These are phyloP conservation scores for Phytopythium aichiense DNA, from an alignment of 352 stramenopile species.

Conservation along the genomic window DNA sequence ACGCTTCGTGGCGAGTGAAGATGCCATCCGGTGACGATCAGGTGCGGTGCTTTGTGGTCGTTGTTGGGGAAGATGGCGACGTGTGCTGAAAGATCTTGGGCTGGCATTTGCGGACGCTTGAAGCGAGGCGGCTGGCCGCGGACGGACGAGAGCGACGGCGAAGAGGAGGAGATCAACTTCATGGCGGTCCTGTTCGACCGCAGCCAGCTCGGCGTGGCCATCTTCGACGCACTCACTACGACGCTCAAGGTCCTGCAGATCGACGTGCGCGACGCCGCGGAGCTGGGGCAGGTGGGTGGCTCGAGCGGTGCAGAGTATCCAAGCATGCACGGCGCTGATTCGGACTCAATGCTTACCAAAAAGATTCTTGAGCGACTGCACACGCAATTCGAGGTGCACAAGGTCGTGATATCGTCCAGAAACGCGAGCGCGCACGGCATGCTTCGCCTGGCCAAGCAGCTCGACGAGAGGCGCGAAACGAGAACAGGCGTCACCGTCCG, in stretches of 20 bases:
- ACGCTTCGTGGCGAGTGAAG: background rate
- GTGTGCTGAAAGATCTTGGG: background rate
- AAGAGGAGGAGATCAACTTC: slow-evolving; percentile 57
- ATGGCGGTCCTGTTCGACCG: slow-evolving; percentile 72
- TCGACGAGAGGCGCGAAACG: slow-evolving; percentile 42
- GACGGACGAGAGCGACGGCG: slow-evolving; percentile 21
- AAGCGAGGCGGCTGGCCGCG: slow-evolving; percentile 4
- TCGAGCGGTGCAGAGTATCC: no score
- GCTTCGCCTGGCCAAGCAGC: slow-evolving; percentile 58
- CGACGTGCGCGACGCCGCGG: slow-evolving; percentile 26
- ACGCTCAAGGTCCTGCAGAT: slow-evolving; percentile 63
- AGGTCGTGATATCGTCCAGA: slow-evolving; percentile 58
- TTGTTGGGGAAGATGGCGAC: background rate
- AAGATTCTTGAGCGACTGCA: slow-evolving; percentile 59
- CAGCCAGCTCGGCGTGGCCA: slow-evolving; percentile 59
- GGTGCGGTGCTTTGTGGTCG: background rate
- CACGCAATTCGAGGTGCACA: slow-evolving; percentile 70
- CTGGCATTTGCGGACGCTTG: background rate
- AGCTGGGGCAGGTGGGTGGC: slow-evolving; percentile 41
- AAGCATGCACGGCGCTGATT: no score
- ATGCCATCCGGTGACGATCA: background rate
- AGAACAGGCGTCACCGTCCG: slow-evolving; percentile 53
- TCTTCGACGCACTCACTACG: slow-evolving; percentile 70
- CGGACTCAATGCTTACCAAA: background rate
- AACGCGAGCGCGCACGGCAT: slow-evolving; percentile 64